Base-by-base conservation (phyloP, 2,329 filamentous ascomycete genomes). In the Alternaria sp. region DNA sequence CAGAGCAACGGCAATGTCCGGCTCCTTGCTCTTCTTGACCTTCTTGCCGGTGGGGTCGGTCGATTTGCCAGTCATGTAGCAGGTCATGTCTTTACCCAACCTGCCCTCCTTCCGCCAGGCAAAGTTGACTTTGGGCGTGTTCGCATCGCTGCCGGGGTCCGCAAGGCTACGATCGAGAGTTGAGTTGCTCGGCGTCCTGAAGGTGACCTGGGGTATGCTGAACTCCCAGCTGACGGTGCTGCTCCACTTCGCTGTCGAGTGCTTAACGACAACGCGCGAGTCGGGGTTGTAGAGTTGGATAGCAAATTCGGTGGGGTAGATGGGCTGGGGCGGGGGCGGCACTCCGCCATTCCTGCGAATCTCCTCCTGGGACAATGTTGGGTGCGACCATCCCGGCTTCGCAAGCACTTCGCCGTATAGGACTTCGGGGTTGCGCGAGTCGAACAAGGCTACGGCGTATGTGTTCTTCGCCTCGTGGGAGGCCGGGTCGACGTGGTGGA, bases 211-310 rank as follows among this genome's bases (percentile, higher is more conserved):
- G 0, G 96, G 96, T 81, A 99, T 90, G 79, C 95, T 92, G 80
- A 99, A 98, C 67, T 96, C 93, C 90, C 95, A 99, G 57, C 88
- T 88, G 56, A 93, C 89, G 13, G 89, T 90, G 63, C 89, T 90
- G 65, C 91, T 93, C 91, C 93, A 97, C 64, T 90, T 89, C 32
- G 91, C 90, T 44, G 90, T 86, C 70, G 91, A 88, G 73, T 90
- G 87, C 71, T 87, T 89, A 36, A 98, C 87, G 1, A 84, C 73
- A 19, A 98, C 84, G 71, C 91, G 87, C 79, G 96, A 93, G 77
- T 98, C 95, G 0, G 96, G 96, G 77, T 97, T 96, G 84, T 97
- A 98, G 4, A 99, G 89, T 72, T 95, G 91, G 43, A 98, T 86
- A n/a, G 86, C 85, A 78, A 98, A 97, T 57, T 88, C 85, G 60